phyloP scores from a whole-genome alignment of 164 flowering plant genomes.

The Vitis riparia region DNA sequence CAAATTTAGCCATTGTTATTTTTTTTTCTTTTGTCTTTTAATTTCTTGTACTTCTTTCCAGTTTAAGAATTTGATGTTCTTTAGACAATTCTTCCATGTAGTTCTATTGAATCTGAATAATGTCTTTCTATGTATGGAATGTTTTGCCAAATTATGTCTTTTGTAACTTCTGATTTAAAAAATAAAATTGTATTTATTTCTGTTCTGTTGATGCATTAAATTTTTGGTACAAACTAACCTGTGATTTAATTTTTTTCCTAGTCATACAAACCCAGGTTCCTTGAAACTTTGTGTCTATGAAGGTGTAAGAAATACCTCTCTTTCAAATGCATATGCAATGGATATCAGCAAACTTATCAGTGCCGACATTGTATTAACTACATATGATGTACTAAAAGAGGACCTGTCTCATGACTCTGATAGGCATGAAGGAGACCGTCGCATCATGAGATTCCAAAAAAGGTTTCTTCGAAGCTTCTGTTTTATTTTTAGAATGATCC shows the following conservation, averaged over 20 bases:
- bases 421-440: conserved; percentile 91
- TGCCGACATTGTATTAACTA: conserved; percentile 89
- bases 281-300: conserved; percentile 70
- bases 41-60: neutral
- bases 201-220: neutral
- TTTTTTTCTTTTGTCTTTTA: neutral
- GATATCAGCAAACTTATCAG: conserved; percentile 59
- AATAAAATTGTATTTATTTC: neutral
- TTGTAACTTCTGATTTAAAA: neutral
- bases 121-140: neutral
- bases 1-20: neutral
- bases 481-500: neutral
- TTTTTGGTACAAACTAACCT: conserved; percentile 5
- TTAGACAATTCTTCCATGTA: neutral
- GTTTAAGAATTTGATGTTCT: neutral
- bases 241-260: conserved; percentile 18
- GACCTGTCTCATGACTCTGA: conserved; percentile 91
- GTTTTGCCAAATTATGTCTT: no score
- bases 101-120: neutral
- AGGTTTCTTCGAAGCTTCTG: conserved; percentile 43
- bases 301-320: conserved; percentile 67
- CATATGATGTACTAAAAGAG: conserved; percentile 92
- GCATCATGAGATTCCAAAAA: conserved; percentile 81
- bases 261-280: conserved; percentile 84
- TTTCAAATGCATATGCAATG: conserved; percentile 39